Base-by-base conservation (phyloP, 306 rosid genomes). In the Elaeagnus macrophylla region DNA sequence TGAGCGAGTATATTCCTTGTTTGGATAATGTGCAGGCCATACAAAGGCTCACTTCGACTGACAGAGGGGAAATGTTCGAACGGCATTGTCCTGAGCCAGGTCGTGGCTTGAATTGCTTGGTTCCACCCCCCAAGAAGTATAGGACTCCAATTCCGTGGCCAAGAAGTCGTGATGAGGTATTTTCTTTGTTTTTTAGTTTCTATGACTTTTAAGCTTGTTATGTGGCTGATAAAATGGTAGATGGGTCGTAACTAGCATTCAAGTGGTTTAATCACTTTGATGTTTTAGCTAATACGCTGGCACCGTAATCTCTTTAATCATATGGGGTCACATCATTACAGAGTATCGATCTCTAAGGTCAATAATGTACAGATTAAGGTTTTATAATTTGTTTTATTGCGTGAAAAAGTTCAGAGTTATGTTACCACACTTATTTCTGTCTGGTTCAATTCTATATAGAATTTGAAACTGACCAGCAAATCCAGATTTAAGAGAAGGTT, bases 1-100 rank as follows among this genome's bases (percentile, higher is more conserved):
- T 74, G 95, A 74, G 84, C 14, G 97, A 91, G 82, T 86, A 76
- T 55, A 84, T 91, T 60, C 97, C 96, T 35, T 91, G 96, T 76
- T 77, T 91, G 82, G 97, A 91, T 68, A 86, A 91, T 58, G 67
- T 7, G 6, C 78, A 67, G 11, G 96, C 87, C 41, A 78, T 84
- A 71, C 59, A 59, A 72, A 72, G 59, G 79, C 83, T 91, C 3
- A 60, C 49, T 32, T 82, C 96, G 4, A 84, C 79, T 13, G 76
- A 60, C 18, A 86, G 64, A 65, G 97, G 97, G 6, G 83, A 91
- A 59, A 69, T 58, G 25, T 91, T 81, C 41, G 94, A 86, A 73
- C 79, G 97, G 73, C 93, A 80, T 76, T 91, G 97, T 48, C 95
- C 96, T 0, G 72, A 65, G 45, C 6, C 54, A 25, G 81, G 72